Evolutionary conservation across 805 yeast species (phyloP).

Genomic region (Candida multigemmis): DNA sequence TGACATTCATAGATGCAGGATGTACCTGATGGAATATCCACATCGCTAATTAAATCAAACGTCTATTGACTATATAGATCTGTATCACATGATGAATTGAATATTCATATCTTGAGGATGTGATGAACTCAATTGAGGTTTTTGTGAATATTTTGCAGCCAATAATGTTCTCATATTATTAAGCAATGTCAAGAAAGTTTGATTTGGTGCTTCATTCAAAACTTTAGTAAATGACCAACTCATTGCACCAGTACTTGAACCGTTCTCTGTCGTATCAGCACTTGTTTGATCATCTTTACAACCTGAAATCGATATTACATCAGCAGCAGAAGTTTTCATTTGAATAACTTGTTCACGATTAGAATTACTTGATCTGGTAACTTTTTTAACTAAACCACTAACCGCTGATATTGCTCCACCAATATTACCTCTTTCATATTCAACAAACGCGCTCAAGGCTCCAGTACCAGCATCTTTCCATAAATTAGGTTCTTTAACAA

Average conservation of each 20-base stretch:
- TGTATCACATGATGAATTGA: conserved; percentile 22
- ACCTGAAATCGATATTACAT: conserved; percentile 26
- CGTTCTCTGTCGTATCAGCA: conserved; percentile 28
- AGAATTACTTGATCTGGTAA: conserved; percentile 5
- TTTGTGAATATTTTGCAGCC: conserved; percentile 23
- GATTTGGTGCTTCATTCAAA: conserved; percentile 18
- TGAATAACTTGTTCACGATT: conserved; percentile 15
- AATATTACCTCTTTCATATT: conserved; percentile 24
- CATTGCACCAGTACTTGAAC: conserved; percentile 32
- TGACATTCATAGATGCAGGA: too few relatives aligned
- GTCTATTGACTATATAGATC: too few relatives aligned
- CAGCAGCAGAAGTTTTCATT: conserved; percentile 27
- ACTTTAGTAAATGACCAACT: conserved; percentile 26
- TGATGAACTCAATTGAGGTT: conserved; percentile 30
- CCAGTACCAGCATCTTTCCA: conserved; percentile 28
- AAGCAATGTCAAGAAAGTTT: conserved; percentile 23
- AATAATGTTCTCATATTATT: conserved; percentile 27
- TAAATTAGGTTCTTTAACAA: conserved; percentile 28
- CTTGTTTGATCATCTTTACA: conserved; percentile 33
- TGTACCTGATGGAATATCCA: too few relatives aligned
- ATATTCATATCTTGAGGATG: conserved; percentile 32
- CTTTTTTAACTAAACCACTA: conserved; percentile 24
- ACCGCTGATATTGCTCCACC: conserved; percentile 29
- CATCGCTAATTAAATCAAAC: too few relatives aligned
- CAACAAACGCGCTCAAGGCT: conserved; percentile 20